phyloP scores from a whole-genome alignment of 2,329 filamentous ascomycete species.

The Pseudocercospora musae region DNA sequence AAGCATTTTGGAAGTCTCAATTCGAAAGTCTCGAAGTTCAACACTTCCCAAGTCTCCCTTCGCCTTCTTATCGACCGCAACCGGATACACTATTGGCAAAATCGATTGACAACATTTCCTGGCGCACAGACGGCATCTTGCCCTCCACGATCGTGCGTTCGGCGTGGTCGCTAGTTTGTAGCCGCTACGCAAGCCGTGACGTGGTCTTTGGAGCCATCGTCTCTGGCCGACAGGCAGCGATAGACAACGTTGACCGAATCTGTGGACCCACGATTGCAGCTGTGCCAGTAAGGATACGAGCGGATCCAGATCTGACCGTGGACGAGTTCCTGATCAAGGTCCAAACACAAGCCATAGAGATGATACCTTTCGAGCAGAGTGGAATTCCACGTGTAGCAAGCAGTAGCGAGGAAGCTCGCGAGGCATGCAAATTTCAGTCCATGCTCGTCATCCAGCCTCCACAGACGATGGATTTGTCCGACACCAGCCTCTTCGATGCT shows the following conservation, averaged over 20 bases:
- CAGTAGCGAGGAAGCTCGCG: slow-evolving; percentile 1
- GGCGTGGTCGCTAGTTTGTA: slow-evolving; percentile 13
- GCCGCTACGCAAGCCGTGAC: slow-evolving; percentile 9
- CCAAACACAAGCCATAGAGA: slow-evolving; percentile 12
- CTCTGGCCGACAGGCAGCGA: slow-evolving; percentile 26
- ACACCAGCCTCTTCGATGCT: not conserved
- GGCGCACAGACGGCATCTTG: slow-evolving; percentile 11
- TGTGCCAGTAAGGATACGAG: slow-evolving; percentile 8
- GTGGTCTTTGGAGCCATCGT: slow-evolving; percentile 16
- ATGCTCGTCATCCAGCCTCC: slow-evolving; percentile 52
- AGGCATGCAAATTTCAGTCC: slow-evolving; percentile 56
- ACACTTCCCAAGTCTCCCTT: slow-evolving; percentile 35
- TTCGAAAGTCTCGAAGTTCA: slow-evolving; percentile 31
- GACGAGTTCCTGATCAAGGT: slow-evolving; percentile 2
- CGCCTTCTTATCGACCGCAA: slow-evolving; percentile 21
- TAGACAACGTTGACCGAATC: slow-evolving; percentile 1
- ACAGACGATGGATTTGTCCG: not conserved
- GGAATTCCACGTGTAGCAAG: slow-evolving; percentile 2
- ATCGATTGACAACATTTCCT: slow-evolving; percentile 14
- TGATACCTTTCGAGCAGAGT: slow-evolving; percentile 16
- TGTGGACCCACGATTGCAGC: slow-evolving; percentile 21
- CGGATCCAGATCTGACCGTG: not conserved
- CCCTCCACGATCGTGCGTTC: slow-evolving; percentile 10
- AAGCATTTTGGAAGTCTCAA: slow-evolving; percentile 36
- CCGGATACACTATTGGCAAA: slow-evolving; percentile 29